Evolutionary conservation across 306 rosid genomes (phyloP).

Genomic region (Abrus precatorius): DNA sequence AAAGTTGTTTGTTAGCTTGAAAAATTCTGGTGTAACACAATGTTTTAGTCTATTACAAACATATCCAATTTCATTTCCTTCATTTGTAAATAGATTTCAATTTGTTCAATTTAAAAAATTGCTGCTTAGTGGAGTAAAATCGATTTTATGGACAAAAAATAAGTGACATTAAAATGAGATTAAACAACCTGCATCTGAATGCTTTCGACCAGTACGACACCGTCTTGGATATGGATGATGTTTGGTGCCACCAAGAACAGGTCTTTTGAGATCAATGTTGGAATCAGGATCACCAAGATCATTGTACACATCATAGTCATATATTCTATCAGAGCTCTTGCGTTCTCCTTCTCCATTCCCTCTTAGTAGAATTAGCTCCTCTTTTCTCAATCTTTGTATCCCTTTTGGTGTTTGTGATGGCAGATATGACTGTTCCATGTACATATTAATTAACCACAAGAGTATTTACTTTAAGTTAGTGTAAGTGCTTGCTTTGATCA

Average conservation of each 20-base stretch:
- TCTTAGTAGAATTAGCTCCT: slow-evolving; percentile 56
- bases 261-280: slow-evolving; percentile 50
- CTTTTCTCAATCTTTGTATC: slow-evolving; percentile 58
- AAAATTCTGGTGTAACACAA: no score
- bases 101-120: no score
- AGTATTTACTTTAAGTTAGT: no score
- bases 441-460: background rate
- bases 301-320: slow-evolving; percentile 77
- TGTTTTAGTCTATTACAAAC: no score
- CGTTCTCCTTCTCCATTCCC: slow-evolving; percentile 75
- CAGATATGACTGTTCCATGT: slow-evolving; percentile 58
- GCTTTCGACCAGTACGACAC: slow-evolving; percentile 51
- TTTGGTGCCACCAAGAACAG: slow-evolving; percentile 68
- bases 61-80: no score
- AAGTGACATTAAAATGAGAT: no score
- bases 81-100: no score
- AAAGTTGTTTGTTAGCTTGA: no score
- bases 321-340: slow-evolving; percentile 62
- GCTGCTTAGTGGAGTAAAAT: no score
- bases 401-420: slow-evolving; percentile 77
- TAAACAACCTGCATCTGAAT: slow-evolving; percentile 53
- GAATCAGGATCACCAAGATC: slow-evolving; percentile 77
- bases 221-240: slow-evolving; percentile 73
- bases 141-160: no score
- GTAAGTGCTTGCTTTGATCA: no score